Evolutionary conservation across 2,329 filamentous ascomycete species (phyloP).

Genomic region (Lecanicillium sp.): DNA sequence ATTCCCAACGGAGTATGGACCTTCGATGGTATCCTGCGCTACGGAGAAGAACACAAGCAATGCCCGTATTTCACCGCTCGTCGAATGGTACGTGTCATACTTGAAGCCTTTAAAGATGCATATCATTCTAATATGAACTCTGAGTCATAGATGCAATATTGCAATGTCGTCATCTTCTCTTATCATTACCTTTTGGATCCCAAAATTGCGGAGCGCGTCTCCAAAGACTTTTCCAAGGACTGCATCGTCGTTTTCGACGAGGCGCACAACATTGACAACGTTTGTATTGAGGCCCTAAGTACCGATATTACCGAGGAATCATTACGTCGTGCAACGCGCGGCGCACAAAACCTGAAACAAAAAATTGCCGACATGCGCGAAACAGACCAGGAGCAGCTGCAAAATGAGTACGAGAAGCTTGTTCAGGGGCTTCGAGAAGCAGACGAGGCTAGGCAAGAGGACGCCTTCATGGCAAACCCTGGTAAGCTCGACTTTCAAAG

Average conservation of each 20-base stretch:
- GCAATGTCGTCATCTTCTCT: slow-evolving; percentile 99
- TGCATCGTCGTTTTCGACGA: slow-evolving; percentile 99
- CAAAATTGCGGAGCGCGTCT: slow-evolving; percentile 94
- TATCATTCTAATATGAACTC: slow-evolving; percentile 15
- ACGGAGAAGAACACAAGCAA: slow-evolving; percentile 93
- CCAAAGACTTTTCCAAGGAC: slow-evolving; percentile 92
- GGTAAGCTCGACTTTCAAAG: slow-evolving; percentile 28
- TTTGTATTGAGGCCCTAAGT: slow-evolving; percentile 95
- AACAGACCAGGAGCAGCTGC: slow-evolving; percentile 89
- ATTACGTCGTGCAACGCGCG: slow-evolving; percentile 79
- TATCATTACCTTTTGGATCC: slow-evolving; percentile 97
- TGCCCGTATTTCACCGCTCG: slow-evolving; percentile 96
- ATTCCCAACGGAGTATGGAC: slow-evolving; percentile 96
- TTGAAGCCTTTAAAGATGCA: neutral
- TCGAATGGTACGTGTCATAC: slow-evolving; percentile 66
- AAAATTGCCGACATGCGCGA: slow-evolving; percentile 93
- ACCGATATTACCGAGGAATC: slow-evolving; percentile 97
- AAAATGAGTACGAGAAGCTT: slow-evolving; percentile 91
- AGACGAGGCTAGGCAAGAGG: slow-evolving; percentile 85
- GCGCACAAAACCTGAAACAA: slow-evolving; percentile 82
- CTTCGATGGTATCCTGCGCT: slow-evolving; percentile 78
- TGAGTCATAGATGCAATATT: slow-evolving; percentile 76
- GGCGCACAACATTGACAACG: slow-evolving; percentile 98
- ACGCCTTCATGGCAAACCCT: slow-evolving; percentile 95
- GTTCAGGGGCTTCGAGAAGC: slow-evolving; percentile 86